Percentiles rank a stretch among this genome's conserved stretches.
These are phyloP conservation scores for Crithidia mellificae DNA, from an alignment of 208 protist species.

Conservation along the genomic window DNA sequence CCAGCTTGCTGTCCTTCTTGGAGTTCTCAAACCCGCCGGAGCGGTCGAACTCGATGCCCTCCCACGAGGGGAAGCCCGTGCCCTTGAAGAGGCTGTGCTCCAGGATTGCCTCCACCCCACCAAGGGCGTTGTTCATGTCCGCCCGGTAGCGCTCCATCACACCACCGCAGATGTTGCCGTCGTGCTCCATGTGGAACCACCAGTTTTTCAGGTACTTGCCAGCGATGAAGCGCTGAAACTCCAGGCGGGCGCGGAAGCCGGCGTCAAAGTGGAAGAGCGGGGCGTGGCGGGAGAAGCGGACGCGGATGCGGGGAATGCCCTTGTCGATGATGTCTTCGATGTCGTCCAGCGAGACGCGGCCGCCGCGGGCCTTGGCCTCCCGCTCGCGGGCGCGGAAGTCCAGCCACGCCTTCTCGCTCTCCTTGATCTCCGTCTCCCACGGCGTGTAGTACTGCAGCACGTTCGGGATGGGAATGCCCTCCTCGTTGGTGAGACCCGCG, in stretches of 20 bases:
- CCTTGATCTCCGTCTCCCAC: conserved; percentile 99
- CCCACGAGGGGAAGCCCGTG: conserved; percentile 99
- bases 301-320: conserved; percentile 99
- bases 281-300: conserved; percentile 99
- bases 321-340: conserved; percentile 99
- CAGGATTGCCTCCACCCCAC: conserved; percentile 99
- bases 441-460: conserved; percentile 99
- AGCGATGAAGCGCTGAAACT: conserved; percentile 99
- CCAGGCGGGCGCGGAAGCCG: conserved; percentile 98
- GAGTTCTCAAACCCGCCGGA: conserved; percentile 98
- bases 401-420: conserved; percentile 99
- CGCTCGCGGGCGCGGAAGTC: conserved; percentile 98
- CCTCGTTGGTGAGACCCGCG: conserved; percentile 98
- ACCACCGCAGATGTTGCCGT: conserved; percentile 99
- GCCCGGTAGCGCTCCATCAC: conserved; percentile 99
- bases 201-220: conserved; percentile 99
- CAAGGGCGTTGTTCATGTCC: conserved; percentile 99
- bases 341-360: conserved; percentile 99
- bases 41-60: conserved; percentile 99
- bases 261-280: conserved; percentile 99
- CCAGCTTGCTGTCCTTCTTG: conserved; percentile 99
- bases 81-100: conserved; percentile 99
- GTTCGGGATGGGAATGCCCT: conserved; percentile 99
- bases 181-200: conserved; percentile 99
- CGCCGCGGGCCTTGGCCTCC: conserved; percentile 97